Evolutionary conservation across 768 basidiomycete genomes (phyloP), one percentile per base, ranked within the genome.

Genomic region (Leucocoprinus birnbaumii): DNA sequence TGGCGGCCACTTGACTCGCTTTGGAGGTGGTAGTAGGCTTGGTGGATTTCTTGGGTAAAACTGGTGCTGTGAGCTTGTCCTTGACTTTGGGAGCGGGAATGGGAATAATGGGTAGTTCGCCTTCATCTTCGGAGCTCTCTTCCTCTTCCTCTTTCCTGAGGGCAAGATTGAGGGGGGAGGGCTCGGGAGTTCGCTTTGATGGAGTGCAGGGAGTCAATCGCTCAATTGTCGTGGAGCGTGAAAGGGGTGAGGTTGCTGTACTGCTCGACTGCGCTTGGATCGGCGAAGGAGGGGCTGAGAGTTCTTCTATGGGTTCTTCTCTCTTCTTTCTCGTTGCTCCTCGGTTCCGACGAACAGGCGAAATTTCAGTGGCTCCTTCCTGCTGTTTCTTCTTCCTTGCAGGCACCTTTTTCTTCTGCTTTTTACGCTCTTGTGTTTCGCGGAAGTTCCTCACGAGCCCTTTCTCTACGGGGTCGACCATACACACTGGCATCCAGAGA

Each of bases 401-500:
- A 52, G 46, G 58, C 21, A 25, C 73, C 62, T 79, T 86, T 63
- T 84, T 80, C 66, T 82, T 83, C 37, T 67, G 71, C 37, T 66
- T 66, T 60, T 84, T 89, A 56, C 65, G 68, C 56, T 73, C 72
- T 58, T 76, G 68, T 14, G 63, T 60, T 10, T 73, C 77, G 55
- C 90, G 83, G 59, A 78, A 94, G 16, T 77, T 77, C 41, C 79
- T 69, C 3, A 87, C 86, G 21, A 95, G 64, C 3, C 70, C 68
- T 8, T 91, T 88, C 56, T 84, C 86, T 2, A 80, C 90, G 27
- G 83, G 67, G 11, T 73, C 69, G 10, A 94, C 80, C 77, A 96
- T 86, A 51, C 79, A 85, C 21, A 88, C 91, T 0, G 93, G 89
- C 69, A 94, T 79, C 93, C 93, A 96, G 10, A 93, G 65, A 13